Conservation (phyloP, 2,329 filamentous ascomycete genomes). For the Calonectria pseudoturangicola region DNA sequence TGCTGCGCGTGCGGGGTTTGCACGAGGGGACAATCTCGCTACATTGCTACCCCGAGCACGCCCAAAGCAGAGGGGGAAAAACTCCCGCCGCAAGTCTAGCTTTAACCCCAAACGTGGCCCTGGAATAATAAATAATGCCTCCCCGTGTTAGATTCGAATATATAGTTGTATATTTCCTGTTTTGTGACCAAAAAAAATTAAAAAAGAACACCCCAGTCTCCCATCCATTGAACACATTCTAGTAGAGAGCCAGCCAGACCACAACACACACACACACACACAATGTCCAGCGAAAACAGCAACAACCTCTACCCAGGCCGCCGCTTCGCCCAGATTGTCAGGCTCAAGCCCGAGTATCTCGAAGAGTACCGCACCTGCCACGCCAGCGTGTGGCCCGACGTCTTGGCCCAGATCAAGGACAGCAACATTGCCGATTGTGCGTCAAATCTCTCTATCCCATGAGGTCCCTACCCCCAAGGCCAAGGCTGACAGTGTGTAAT, state of each 20-base stretch:
- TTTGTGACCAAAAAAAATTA: not conserved
- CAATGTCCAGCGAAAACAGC: not conserved
- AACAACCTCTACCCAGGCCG: conserved; percentile 63
- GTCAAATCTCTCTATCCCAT: conserved; percentile 58
- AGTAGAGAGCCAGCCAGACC: not conserved
- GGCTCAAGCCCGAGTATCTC: conserved; percentile 79
- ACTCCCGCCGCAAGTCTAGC: not conserved
- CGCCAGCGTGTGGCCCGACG: conserved; percentile 84
- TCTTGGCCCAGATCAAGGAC: conserved; percentile 83
- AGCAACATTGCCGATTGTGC: conserved; percentile 84
- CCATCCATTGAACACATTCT: too few relatives aligned
- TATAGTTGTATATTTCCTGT: not conserved
- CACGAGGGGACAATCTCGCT: not conserved
- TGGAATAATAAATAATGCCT: conserved; percentile 13
- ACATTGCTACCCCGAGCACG: conserved; percentile 23
- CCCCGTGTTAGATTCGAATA: not conserved
- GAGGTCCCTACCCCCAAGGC: not conserved
- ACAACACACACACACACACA: not conserved
- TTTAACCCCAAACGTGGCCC: not conserved
- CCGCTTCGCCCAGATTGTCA: conserved; percentile 83
- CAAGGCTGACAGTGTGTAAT: conserved; percentile 3
- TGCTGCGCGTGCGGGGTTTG: conserved; percentile 18
- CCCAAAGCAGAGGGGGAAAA: not conserved
- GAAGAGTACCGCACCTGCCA: conserved; percentile 85
- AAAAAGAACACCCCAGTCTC: not conserved